phyloP scores from a whole-genome alignment of 1,139 yeast species.

The Meyerozyma smithsonii region DNA sequence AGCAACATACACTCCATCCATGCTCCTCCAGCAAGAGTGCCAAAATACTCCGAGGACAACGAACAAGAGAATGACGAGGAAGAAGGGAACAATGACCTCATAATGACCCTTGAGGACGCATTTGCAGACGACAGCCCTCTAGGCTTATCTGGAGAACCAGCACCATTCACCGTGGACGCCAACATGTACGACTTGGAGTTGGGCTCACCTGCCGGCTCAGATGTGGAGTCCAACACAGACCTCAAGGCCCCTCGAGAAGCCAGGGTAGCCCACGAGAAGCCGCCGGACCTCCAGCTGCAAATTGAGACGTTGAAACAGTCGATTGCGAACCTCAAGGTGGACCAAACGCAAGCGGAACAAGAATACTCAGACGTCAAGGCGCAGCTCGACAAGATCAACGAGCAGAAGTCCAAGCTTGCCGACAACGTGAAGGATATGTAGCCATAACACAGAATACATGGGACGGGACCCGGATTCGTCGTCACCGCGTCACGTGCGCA shows the following conservation, averaged over 20 bases:
- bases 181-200: slow-evolving; percentile 7
- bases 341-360: slow-evolving; percentile 1
- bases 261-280: not conserved
- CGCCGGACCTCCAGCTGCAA: slow-evolving; percentile 1
- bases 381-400: not conserved
- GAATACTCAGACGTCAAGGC: not conserved
- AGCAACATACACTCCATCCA: not conserved
- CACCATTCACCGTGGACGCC: slow-evolving; percentile 1
- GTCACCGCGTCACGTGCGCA: slow-evolving; percentile 1
- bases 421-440: not conserved
- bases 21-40: not conserved
- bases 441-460: not conserved
- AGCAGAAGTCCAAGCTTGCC: not conserved
- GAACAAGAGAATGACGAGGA: slow-evolving; percentile 6
- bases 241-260: not conserved
- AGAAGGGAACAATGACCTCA: slow-evolving; percentile 8
- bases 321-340: not conserved
- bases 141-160: slow-evolving; percentile 1
- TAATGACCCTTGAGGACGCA: slow-evolving; percentile 8
- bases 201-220: not conserved
- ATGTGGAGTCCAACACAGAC: not conserved
- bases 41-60: slow-evolving; percentile 5
- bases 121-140: slow-evolving; percentile 2
- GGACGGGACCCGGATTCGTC: no score
- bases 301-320: not conserved